Conservation (phyloP, 2,329 filamentous ascomycete genomes). For the Paramyrothecium sp. region DNA sequence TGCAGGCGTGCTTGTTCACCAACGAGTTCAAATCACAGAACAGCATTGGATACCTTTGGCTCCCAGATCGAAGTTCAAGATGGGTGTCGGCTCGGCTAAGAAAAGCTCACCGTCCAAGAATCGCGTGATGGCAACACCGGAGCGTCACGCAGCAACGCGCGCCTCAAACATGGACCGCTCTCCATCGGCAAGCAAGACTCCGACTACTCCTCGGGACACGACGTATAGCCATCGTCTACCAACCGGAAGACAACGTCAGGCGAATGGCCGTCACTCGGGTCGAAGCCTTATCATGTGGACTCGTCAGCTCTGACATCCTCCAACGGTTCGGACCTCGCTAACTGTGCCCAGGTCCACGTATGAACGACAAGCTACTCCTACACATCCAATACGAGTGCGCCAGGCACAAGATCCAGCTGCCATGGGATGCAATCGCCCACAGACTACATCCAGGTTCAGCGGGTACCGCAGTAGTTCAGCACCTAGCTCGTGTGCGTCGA, state of each 20-base stretch:
- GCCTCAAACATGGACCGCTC: conserved; percentile 5
- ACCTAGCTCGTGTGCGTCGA: conserved; percentile 31
- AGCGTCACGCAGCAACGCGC: conserved; percentile 5
- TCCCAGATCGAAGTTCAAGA: not conserved
- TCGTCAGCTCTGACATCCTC: conserved; percentile 28
- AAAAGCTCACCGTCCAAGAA: not conserved
- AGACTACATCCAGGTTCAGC: conserved; percentile 39
- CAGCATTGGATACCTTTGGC: too few relatives aligned
- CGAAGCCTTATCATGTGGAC: conserved; percentile 41
- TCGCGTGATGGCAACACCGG: not conserved
- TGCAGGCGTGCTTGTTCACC: too few relatives aligned
- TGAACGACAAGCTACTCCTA: conserved; percentile 43
- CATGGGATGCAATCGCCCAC: conserved; percentile 39
- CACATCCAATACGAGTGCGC: conserved; percentile 37
- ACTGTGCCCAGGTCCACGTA: conserved; percentile 35
- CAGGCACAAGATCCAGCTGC: conserved; percentile 28
- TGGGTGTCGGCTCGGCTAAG: not conserved
- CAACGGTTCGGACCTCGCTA: not conserved
- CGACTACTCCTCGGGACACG: conserved; percentile 10
- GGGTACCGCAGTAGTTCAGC: conserved; percentile 35
- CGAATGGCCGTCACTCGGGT: conserved; percentile 28
- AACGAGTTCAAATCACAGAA: too few relatives aligned
- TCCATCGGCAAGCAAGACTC: conserved; percentile 2
- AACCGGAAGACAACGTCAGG: conserved; percentile 18
- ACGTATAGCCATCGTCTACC: conserved; percentile 21